These are phyloP conservation scores for Coniosporium tulheliwenetii DNA, from an alignment of 2,329 filamentous ascomycete species.

Conservation along the genomic window DNA sequence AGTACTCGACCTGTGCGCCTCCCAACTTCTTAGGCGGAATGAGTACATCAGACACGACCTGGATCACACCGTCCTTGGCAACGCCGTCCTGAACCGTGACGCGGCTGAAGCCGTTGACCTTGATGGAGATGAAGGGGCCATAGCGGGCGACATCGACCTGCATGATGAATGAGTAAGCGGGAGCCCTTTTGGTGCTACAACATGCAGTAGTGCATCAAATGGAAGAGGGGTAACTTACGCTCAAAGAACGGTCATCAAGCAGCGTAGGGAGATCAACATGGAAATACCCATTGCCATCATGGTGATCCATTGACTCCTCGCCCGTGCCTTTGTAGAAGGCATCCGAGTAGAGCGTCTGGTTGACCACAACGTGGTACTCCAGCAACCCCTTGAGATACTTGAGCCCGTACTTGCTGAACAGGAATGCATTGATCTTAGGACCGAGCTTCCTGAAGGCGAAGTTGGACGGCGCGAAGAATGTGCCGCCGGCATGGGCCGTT, in stretches of 20 bases:
- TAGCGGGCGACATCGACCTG: constrained; percentile 51
- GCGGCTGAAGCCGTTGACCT: constrained; percentile 56
- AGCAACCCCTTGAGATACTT: constrained; percentile 66
- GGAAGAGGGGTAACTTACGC: constrained; percentile 15
- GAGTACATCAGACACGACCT: constrained; percentile 56
- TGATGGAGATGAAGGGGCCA: constrained; percentile 54
- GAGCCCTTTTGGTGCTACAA: too few species aligned
- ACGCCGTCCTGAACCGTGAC: constrained; percentile 56
- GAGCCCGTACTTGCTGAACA: constrained; percentile 62
- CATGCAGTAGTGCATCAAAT: too few species aligned
- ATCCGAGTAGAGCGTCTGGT: constrained; percentile 70
- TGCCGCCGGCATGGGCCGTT: constrained; percentile 45
- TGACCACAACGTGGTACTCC: constrained; percentile 61
- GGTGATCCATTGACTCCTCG: constrained; percentile 1
- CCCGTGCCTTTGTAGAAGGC: constrained; percentile 43
- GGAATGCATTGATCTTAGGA: constrained; percentile 58
- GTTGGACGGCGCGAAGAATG: constrained; percentile 71
- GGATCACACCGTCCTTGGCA: constrained; percentile 67
- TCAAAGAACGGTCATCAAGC: constrained; percentile 48
- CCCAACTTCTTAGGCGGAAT: constrained; percentile 54
- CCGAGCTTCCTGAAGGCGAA: constrained; percentile 65
- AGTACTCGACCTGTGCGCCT: constrained; percentile 20
- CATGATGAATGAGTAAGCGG: too few species aligned
- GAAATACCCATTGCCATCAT: constrained; percentile 31
- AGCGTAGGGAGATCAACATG: constrained; percentile 61